These are phyloP conservation scores for Boletus sensibilis DNA, from an alignment of 768 basidiomycete genomes.

Conservation along the genomic window DNA sequence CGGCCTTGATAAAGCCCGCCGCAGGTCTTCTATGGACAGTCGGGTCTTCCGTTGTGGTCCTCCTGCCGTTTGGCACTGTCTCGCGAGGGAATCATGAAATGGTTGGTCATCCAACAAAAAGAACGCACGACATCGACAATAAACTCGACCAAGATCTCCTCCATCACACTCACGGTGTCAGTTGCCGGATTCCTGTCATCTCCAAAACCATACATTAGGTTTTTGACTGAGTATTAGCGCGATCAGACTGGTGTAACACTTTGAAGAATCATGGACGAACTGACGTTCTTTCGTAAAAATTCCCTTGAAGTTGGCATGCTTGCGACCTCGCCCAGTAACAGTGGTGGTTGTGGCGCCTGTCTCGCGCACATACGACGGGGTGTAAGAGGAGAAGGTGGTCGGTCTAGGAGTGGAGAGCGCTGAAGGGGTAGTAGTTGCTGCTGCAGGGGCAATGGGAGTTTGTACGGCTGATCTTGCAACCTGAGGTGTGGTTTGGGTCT, in stretches of 20 bases:
- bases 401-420: slow-evolving; percentile 35
- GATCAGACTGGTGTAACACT: slow-evolving; percentile 10
- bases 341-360: slow-evolving; percentile 40
- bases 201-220: slow-evolving; percentile 91
- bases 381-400: slow-evolving; percentile 57
- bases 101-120: slow-evolving; percentile 5
- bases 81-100: slow-evolving; percentile 8
- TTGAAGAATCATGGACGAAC: slow-evolving; percentile 27
- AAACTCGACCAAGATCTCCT: slow-evolving; percentile 89
- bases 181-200: slow-evolving; percentile 86
- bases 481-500: slow-evolving; percentile 24
- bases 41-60: slow-evolving; percentile 66
- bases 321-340: slow-evolving; percentile 50
- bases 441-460: slow-evolving; percentile 23
- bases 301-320: slow-evolving; percentile 69
- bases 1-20: slow-evolving; percentile 73
- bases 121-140: slow-evolving; percentile 82
- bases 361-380: slow-evolving; percentile 52
- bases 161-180: slow-evolving; percentile 89
- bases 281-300: slow-evolving; percentile 79
- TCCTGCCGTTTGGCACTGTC: slow-evolving; percentile 73
- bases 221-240: slow-evolving; percentile 54
- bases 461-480: slow-evolving; percentile 31
- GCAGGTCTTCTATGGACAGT: slow-evolving; percentile 83
- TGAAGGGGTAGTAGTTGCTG: slow-evolving; percentile 33